phyloP scores from a whole-genome alignment of 139 green algal species.

The Closterium sp. region DNA sequence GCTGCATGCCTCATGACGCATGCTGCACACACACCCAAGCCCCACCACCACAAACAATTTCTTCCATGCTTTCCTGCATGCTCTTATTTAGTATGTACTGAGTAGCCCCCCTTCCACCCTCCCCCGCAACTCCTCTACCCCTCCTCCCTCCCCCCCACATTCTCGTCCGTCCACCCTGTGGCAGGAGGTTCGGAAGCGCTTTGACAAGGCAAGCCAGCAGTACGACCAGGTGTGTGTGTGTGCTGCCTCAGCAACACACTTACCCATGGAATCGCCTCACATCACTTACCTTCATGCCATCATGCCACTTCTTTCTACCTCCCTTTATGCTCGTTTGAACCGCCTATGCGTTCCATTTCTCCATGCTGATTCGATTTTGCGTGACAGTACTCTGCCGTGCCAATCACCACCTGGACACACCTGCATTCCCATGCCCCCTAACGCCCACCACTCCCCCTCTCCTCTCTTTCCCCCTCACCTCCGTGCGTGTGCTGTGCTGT shows the following conservation, averaged over 20 bases:
- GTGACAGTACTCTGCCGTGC: neutral
- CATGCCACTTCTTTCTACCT: too few relatives aligned
- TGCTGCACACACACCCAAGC: too few relatives aligned
- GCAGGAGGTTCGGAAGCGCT: slow-evolving; percentile 6
- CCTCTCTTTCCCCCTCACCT: neutral
- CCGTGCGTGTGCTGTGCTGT: too few relatives aligned
- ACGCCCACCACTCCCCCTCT: neutral
- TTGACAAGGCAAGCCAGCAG: slow-evolving; percentile 43
- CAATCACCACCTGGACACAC: neutral
- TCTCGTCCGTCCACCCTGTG: neutral
- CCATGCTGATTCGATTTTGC: too few relatives aligned
- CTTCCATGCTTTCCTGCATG: too few relatives aligned
- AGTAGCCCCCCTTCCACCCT: neutral
- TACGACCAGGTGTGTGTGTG: slow-evolving; percentile 29
- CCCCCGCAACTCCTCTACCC: neutral
- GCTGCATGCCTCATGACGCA: too few relatives aligned
- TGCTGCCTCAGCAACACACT: neutral
- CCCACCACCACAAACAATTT: too few relatives aligned
- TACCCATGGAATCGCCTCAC: too few relatives aligned
- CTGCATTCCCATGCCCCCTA: too few relatives aligned
- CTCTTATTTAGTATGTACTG: too few relatives aligned
- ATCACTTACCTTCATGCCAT: neutral
- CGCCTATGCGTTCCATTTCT: too few relatives aligned
- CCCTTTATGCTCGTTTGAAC: too few relatives aligned
- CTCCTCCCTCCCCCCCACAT: neutral